phyloP scores from a whole-genome alignment of 2,329 filamentous ascomycete genomes.

The Chaetomium strumarium region DNA sequence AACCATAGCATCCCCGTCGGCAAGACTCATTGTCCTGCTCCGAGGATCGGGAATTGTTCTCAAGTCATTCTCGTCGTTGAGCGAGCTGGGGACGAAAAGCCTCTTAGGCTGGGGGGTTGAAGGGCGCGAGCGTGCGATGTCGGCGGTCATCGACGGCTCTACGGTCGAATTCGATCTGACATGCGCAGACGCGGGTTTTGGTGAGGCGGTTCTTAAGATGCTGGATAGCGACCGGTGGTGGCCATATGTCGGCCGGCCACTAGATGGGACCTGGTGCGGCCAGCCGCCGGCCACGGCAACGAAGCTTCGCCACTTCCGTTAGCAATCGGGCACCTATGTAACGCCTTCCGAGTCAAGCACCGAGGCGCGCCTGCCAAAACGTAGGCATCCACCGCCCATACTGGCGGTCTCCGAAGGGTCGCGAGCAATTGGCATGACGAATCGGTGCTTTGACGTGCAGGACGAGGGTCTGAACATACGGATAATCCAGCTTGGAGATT shows the following conservation, averaged over 20 bases:
- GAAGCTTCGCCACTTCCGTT: conserved; percentile 25
- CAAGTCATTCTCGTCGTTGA: conserved; percentile 54
- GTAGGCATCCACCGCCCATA: not conserved
- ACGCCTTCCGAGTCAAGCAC: not conserved
- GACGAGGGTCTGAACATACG: conserved; percentile 17
- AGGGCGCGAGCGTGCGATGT: conserved; percentile 11
- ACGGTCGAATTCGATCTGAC: conserved; percentile 35
- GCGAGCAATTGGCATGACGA: not conserved
- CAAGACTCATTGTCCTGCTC: conserved; percentile 45
- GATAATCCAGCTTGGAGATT: conserved; percentile 23
- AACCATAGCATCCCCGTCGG: conserved; percentile 31
- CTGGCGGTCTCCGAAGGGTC: not conserved
- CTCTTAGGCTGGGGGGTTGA: conserved; percentile 20
- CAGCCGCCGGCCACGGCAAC: conserved; percentile 26
- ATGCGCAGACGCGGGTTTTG: conserved; percentile 35
- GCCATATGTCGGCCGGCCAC: conserved; percentile 31
- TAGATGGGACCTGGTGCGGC: conserved; percentile 21
- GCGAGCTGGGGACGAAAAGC: conserved; percentile 25
- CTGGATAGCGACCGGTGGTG: conserved; percentile 51
- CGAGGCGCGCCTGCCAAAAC: not conserved
- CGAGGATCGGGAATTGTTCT: conserved; percentile 64
- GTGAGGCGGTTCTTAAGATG: conserved; percentile 41
- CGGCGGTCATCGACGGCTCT: conserved; percentile 19
- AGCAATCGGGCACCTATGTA: conserved; percentile 19
- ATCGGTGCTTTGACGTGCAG: not conserved